A percentile compares a stretch with the other conserved stretches of the same genome.
These are phyloP conservation scores for Cordyceps farinosa DNA, from an alignment of 2,329 filamentous ascomycete species.

Conservation along the genomic window DNA sequence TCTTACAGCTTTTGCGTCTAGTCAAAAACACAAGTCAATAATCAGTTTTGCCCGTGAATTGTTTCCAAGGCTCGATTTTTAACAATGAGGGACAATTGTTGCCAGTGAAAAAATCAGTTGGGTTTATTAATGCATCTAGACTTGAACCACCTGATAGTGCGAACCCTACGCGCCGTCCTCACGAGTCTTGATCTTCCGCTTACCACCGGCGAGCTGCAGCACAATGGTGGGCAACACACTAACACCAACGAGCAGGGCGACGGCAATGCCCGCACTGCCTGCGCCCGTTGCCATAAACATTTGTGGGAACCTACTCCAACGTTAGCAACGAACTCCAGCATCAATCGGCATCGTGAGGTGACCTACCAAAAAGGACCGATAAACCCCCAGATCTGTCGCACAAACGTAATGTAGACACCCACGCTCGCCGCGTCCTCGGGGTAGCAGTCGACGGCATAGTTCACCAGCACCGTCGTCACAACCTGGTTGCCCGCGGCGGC, in stretches of 20 bases:
- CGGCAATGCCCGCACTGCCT: conserved; percentile 3
- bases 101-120: not conserved
- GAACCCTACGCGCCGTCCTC: not conserved
- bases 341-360: not conserved
- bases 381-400: conserved; percentile 3
- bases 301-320: conserved; percentile 5
- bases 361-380: conserved; percentile 2
- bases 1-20: too few species aligned
- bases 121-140: too few species aligned
- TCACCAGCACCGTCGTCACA: conserved; percentile 8
- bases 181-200: not conserved
- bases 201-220: not conserved
- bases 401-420: conserved; percentile 5
- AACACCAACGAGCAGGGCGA: not conserved
- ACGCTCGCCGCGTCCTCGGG: conserved; percentile 10
- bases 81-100: not conserved
- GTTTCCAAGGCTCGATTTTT: too few species aligned
- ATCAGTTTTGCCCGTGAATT: too few species aligned
- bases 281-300: conserved; percentile 4
- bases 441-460: conserved; percentile 12
- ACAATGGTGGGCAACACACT: not conserved
- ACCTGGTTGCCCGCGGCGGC: conserved; percentile 11
- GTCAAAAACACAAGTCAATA: too few species aligned
- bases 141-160: not conserved
- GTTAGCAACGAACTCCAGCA: not conserved